Percentiles rank a stretch among this genome's conserved stretches.
These are phyloP conservation scores for Blastobotrys parvus DNA, from an alignment of 805 yeast genomes.

Conservation along the genomic window DNA sequence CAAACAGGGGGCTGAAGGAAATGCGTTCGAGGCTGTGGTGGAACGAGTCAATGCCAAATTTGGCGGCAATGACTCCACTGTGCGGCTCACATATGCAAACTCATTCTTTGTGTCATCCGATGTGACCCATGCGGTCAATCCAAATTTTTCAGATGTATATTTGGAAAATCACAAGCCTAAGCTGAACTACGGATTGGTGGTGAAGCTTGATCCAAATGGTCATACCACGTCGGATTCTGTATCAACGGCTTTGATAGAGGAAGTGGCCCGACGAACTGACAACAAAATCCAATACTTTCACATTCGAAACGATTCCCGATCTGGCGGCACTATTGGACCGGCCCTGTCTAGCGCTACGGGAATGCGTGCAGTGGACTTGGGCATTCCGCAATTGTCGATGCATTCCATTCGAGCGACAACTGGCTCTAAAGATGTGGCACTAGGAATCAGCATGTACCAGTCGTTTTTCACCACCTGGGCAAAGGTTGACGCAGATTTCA, in stretches of 20 bases:
- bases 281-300: slow-evolving; percentile 73
- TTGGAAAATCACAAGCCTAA: slow-evolving; percentile 71
- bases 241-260: slow-evolving; percentile 62
- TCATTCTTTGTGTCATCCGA: slow-evolving; percentile 77
- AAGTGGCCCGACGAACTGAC: slow-evolving; percentile 55
- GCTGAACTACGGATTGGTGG: slow-evolving; percentile 67
- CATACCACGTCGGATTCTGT: slow-evolving; percentile 78
- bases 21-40: slow-evolving; percentile 56
- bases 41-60: slow-evolving; percentile 33
- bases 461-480: slow-evolving; percentile 67
- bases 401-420: slow-evolving; percentile 77
- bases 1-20: slow-evolving; percentile 78
- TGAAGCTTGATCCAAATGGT: slow-evolving; percentile 70
- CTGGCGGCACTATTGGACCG: slow-evolving; percentile 89
- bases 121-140: slow-evolving; percentile 74
- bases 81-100: slow-evolving; percentile 52
- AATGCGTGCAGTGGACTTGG: slow-evolving; percentile 58
- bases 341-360: slow-evolving; percentile 33
- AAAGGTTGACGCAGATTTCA: slow-evolving; percentile 33
- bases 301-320: slow-evolving; percentile 73
- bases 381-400: slow-evolving; percentile 80
- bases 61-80: slow-evolving; percentile 28
- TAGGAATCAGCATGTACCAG: slow-evolving; percentile 62
- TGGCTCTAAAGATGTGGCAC: slow-evolving; percentile 69
- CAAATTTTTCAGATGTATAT: slow-evolving; percentile 52